Percentiles rank a stretch among this genome's conserved stretches.
Conservation (phyloP, 2,329 filamentous ascomycete species). For the Ceratocystis alfenasii region DNA sequence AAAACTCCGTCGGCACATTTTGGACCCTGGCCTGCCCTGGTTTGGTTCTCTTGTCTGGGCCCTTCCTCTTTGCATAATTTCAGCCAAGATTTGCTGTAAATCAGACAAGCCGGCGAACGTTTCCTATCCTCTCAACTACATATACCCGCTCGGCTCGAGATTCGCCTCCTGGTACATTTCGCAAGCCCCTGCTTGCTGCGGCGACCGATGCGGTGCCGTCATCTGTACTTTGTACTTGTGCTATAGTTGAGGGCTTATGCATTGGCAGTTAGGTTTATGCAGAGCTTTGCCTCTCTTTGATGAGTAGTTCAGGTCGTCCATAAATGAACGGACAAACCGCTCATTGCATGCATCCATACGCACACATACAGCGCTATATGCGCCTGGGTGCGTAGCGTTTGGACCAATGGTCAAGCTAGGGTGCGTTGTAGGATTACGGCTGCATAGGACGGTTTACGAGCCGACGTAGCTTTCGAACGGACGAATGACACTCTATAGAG, state of each 20-base stretch:
- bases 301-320: not conserved
- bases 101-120: not conserved
- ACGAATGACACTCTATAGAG: not conserved
- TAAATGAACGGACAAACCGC: not conserved
- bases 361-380: not conserved
- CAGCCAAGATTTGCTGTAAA: not conserved
- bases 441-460: conserved; percentile 1
- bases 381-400: not conserved
- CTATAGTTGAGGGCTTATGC: not conserved
- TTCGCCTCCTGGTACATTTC: not conserved
- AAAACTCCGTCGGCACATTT: conserved; percentile 2
- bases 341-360: not conserved
- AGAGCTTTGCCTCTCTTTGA: not conserved
- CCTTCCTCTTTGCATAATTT: not conserved
- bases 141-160: not conserved
- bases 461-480: not conserved
- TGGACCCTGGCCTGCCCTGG: not conserved
- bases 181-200: not conserved
- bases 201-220: no score
- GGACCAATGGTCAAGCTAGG: conserved; percentile 1
- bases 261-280: not conserved
- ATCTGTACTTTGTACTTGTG: no score
- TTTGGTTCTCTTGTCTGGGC: not conserved
- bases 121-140: not conserved
- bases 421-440: not conserved